These are phyloP conservation scores for Mollisiaceae sp. DNA, from an alignment of 2,329 filamentous ascomycete genomes.

Conservation along the genomic window DNA sequence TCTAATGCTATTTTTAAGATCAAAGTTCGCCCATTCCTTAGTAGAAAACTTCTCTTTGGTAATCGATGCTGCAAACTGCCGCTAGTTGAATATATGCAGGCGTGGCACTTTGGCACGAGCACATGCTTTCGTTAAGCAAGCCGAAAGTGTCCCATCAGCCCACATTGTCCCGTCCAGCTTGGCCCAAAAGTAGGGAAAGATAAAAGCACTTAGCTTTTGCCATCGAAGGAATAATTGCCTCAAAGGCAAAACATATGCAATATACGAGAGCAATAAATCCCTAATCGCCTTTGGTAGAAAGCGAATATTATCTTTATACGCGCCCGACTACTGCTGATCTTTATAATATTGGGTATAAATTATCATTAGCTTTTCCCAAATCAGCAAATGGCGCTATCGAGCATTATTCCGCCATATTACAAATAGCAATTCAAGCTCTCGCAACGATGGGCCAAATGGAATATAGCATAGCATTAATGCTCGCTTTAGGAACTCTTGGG, in stretches of 20 bases:
- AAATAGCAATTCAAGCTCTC: slow-evolving; percentile 20
- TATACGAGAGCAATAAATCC: slow-evolving; percentile 25
- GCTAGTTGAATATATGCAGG: slow-evolving; percentile 19
- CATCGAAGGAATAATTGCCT: slow-evolving; percentile 22
- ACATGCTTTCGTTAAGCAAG: too few species aligned
- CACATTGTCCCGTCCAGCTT: slow-evolving; percentile 20
- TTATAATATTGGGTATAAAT: slow-evolving; percentile 29
- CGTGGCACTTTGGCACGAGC: slow-evolving; percentile 13
- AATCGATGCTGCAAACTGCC: slow-evolving; percentile 17
- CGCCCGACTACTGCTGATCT: slow-evolving; percentile 22
- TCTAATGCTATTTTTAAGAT: slow-evolving; percentile 15
- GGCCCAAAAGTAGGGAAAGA: slow-evolving; percentile 23
- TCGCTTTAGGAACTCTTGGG: too few species aligned
- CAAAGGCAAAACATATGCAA: slow-evolving; percentile 21
- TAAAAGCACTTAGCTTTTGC: slow-evolving; percentile 8
- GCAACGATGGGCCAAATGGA: slow-evolving; percentile 6
- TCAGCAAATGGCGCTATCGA: slow-evolving; percentile 1
- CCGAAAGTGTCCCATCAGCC: slow-evolving; percentile 19
- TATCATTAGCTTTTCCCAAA: slow-evolving; percentile 29
- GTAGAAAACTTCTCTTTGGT: slow-evolving; percentile 26
- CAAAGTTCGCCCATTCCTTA: slow-evolving; percentile 23
- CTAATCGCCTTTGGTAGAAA: slow-evolving; percentile 25
- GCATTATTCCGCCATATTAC: slow-evolving; percentile 23
- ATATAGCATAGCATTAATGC: slow-evolving; percentile 23
- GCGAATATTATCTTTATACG: slow-evolving; percentile 28